These are phyloP conservation scores for Kwoniella sp. DNA, from an alignment of 768 basidiomycete species.

Conservation along the genomic window DNA sequence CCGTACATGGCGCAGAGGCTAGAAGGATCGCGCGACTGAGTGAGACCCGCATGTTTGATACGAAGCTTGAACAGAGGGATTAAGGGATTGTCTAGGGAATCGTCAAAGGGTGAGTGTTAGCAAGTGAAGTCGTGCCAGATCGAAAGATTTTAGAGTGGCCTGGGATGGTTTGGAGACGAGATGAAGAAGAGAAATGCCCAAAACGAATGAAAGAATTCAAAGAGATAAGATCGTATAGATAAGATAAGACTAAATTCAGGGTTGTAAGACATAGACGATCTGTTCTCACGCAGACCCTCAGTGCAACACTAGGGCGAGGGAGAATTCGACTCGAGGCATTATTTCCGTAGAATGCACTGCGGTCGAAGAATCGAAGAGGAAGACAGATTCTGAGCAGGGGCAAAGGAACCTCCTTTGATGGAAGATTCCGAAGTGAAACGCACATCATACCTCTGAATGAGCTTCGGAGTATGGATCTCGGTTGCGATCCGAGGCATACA, in stretches of 20 bases:
- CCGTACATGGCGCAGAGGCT: not conserved
- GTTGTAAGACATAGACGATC: too few species aligned
- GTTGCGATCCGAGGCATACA: not conserved
- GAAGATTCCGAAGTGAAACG: not conserved
- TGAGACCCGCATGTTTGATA: not conserved
- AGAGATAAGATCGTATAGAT: not conserved
- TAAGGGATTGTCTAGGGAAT: too few species aligned
- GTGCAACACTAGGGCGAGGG: too few species aligned
- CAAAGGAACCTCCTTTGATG: not conserved
- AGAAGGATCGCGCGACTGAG: not conserved
- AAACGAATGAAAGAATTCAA: not conserved
- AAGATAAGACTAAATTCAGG: slow-evolving; percentile 5
- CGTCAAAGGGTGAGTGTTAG: too few species aligned
- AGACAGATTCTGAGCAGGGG: not conserved
- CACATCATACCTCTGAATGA: not conserved
- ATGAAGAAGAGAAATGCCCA: not conserved
- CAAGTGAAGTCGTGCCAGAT: not conserved
- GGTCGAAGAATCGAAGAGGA: not conserved
- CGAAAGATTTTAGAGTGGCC: too few species aligned
- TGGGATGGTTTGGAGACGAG: too few species aligned
- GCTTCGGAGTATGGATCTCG: not conserved
- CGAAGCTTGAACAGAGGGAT: not conserved
- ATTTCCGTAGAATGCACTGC: not conserved
- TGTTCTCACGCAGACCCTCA: too few species aligned
- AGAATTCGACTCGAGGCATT: not conserved